These are phyloP conservation scores for Brettanomyces sp. DNA, from an alignment of 805 yeast species.

Conservation along the genomic window DNA sequence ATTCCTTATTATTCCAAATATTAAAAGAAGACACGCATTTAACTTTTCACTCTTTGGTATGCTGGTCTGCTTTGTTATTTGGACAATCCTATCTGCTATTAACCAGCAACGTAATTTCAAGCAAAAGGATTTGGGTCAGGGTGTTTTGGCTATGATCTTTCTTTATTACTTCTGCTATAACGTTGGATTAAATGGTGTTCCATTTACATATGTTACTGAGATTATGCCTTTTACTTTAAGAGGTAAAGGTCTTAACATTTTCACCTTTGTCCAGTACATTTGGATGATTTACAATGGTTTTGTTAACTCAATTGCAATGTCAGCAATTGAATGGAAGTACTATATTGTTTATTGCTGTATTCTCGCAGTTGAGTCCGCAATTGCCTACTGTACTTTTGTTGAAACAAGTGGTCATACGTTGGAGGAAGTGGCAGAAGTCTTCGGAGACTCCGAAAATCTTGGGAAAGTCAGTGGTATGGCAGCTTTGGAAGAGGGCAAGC, in stretches of 20 bases:
- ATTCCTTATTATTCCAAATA: constrained; percentile 9
- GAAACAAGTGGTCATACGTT: constrained; percentile 30
- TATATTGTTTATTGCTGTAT: constrained; percentile 14
- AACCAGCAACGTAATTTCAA: constrained; percentile 1
- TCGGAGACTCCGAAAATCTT: constrained; percentile 4
- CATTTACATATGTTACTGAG: constrained; percentile 38
- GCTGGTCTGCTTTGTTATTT: constrained; percentile 12
- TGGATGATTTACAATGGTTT: constrained; percentile 25
- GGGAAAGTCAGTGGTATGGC: not conserved
- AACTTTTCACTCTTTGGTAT: constrained; percentile 9
- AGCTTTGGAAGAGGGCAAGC: not conserved
- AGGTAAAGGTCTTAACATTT: constrained; percentile 14
- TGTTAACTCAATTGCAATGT: constrained; percentile 28
- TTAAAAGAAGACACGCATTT: constrained; percentile 11
- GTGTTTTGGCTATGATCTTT: constrained; percentile 38
- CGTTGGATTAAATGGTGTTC: constrained; percentile 35
- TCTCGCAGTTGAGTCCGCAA: constrained; percentile 18
- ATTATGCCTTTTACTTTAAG: constrained; percentile 21
- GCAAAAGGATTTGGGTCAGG: constrained; percentile 19
- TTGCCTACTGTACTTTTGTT: constrained; percentile 13
- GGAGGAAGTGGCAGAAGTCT: constrained; percentile 26
- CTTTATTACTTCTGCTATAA: constrained; percentile 34
- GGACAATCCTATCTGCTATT: constrained; percentile 1
- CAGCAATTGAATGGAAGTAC: constrained; percentile 27
- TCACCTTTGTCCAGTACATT: constrained; percentile 5